Base-by-base conservation (phyloP, 495 filamentous ascomycete genomes). In the Echria macrotheca region DNA sequence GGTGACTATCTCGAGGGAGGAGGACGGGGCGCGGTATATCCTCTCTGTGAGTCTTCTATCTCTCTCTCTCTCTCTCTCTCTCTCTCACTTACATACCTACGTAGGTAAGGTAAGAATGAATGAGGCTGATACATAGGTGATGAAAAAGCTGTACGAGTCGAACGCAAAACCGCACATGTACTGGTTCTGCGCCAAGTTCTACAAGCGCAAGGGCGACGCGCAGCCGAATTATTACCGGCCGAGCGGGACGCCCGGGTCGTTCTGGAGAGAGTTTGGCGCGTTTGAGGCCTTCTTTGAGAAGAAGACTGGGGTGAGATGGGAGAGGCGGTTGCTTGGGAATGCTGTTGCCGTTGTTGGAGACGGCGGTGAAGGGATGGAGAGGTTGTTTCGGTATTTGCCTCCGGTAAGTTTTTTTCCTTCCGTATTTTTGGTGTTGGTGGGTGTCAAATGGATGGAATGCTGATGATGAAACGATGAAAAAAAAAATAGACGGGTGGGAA, bases 251-350 rank as follows among this genome's bases (percentile, higher is more conserved):
- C 39, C 55, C 0, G 63, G 64, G 4, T 5, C 22, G 4, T 62
- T 72, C 36, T 15, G 44, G 7, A 29, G 36, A 12, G 78, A 77
- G 5, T 65, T 76, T 22, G 53, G 21, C 0, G 58, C 58, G 0
- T 86, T 86, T 58, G 65, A 69, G 53, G n/a, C 37, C 0, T 80
- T 81, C 54, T 88, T 87, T 64, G 49, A 61, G 10, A 53, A 63
- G 2, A 75, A 81, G 56, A 79, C 79, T 0, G 75, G 77, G 1
- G 66, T 73, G 9, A 46, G 61, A 6, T 88, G 83, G 84, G 68
- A 76, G 0, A 50, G 79, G 23, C 69, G 80, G 3, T 48, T 73
- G 10, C 12, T 61, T 25, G 43, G 35, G n/a, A 7, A 11, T 18
- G 15, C 10, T n/a, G 48, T 28, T n/a, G n/a, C n/a, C n/a, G n/a